Percentiles rank a stretch among this genome's conserved stretches.
phyloP scores from a whole-genome alignment of 345 rosid genomes.

The Streptanthus diversifolius region DNA sequence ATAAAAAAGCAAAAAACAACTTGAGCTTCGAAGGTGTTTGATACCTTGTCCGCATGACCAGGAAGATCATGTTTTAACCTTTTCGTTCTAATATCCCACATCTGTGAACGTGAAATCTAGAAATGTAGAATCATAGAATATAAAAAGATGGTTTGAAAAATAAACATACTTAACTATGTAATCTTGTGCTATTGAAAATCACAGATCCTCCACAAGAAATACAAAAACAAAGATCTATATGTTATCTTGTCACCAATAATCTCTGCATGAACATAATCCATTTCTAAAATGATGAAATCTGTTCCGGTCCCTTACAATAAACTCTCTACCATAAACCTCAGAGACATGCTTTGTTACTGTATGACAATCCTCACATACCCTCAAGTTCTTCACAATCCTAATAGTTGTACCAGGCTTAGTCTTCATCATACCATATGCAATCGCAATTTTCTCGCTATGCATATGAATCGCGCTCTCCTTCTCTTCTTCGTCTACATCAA shows the following conservation, averaged over 20 bases:
- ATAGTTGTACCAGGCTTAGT: constrained; percentile 34
- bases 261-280: constrained; percentile 70
- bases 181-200: background rate
- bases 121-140: background rate
- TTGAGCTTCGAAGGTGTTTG: background rate
- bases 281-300: constrained; percentile 71
- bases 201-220: background rate
- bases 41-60: constrained; percentile 89
- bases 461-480: constrained; percentile 50
- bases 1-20: background rate
- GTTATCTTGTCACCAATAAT: constrained; percentile 49
- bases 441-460: constrained; percentile 82
- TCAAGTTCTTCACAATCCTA: constrained; percentile 70
- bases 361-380: constrained; percentile 76
- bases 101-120: constrained; percentile 35
- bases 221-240: background rate
- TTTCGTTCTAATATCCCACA: constrained; percentile 77
- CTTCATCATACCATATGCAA: constrained; percentile 61
- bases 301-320: constrained; percentile 69
- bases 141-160: background rate
- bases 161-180: background rate
- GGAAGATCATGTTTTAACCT: constrained; percentile 86
- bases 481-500: constrained; percentile 75
- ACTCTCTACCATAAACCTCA: constrained; percentile 51
- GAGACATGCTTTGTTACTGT: constrained; percentile 63